Base-by-base conservation (phyloP, 208 protist species). In the Porcisia hertigi region DNA sequence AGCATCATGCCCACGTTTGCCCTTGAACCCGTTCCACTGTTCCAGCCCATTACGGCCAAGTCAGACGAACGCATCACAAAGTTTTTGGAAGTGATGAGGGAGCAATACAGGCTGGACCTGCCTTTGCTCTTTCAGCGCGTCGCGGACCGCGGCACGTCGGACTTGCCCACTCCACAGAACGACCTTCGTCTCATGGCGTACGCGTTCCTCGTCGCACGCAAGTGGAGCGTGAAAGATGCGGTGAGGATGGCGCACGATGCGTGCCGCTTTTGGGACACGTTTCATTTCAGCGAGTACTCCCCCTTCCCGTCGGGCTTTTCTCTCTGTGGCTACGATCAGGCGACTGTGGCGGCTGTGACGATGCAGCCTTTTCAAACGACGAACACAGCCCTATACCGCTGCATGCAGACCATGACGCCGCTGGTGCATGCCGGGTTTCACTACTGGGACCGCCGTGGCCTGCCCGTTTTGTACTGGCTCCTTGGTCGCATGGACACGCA, bases 181-280 rank as follows among this genome's bases (percentile, higher is more conserved):
- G 66, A 80, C 16, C 64, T 77, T 47, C 88, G 88, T 7, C 66
- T 87, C 16, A 81, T 86, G 73, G 85, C 83, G 20, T 92, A 93
- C 74, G 78, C 71, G 14, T 95, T 90, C 64, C 83, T 95, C 3
- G 71, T 83, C 16, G 72, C 86, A 2, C 82, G 85, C 49, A 71
- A 85, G 52, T 95, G 91, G 89, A 79, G 91, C 43, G 83, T 95
- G 41, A 76, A 82, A 59, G 80, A 85, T 47, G 91, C 91, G 6
- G 71, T 92, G n/a, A 80, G 76, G 69, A 93, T 95, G 88, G 65
- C 83, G 5, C 59, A 86, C 20, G 64, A 71, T 14, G 80, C 76
- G 4, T 34, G 83, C 14, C 52, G 73, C 57, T 89, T 88, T 72
- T 82, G 83, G n/a, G 71, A 79, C 34, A 59, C 76, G 25, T 59